A percentile compares a stretch with the other conserved stretches of the same genome.
phyloP scores from a whole-genome alignment of 2,329 filamentous ascomycete species.

The Akanthomyces muscarius region DNA sequence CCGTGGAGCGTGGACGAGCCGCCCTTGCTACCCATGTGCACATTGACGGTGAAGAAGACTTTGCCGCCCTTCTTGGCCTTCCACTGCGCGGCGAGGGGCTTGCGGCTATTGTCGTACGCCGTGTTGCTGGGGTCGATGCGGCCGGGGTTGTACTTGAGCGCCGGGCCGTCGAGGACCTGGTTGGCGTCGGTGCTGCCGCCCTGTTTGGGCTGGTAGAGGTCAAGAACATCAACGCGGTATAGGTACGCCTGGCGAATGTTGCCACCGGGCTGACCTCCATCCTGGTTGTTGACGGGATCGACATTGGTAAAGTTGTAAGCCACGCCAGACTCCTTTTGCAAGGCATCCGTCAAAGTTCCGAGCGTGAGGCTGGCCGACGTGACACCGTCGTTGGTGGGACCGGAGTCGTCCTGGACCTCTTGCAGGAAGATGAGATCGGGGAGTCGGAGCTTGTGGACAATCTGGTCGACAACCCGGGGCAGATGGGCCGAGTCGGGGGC shows the following conservation, averaged over 20 bases:
- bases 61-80: conserved; percentile 49
- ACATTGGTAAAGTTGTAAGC: conserved; percentile 59
- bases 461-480: conserved; percentile 57
- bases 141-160: conserved; percentile 65
- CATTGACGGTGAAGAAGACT: conserved; percentile 66
- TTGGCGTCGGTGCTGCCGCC: conserved; percentile 53
- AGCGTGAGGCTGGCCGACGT: conserved; percentile 57
- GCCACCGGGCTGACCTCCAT: conserved; percentile 64
- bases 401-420: conserved; percentile 66
- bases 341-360: conserved; percentile 48
- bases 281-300: conserved; percentile 53
- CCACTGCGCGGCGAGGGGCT: conserved; percentile 66
- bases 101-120: conserved; percentile 59
- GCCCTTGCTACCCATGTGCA: conserved; percentile 65
- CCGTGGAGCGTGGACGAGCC: conserved; percentile 62
- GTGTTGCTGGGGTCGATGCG: conserved; percentile 59
- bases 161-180: conserved; percentile 50
- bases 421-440: conserved; percentile 67
- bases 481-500: conserved; percentile 53
- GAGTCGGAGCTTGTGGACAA: conserved; percentile 58
- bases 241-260: conserved; percentile 71
- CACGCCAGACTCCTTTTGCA: conserved; percentile 45
- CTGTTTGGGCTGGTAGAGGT: conserved; percentile 55
- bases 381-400: conserved; percentile 56
- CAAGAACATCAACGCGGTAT: conserved; percentile 58